Evolutionary conservation across 352 stramenopile genomes (phyloP).

Genomic region (Phytophthora foliorum): DNA sequence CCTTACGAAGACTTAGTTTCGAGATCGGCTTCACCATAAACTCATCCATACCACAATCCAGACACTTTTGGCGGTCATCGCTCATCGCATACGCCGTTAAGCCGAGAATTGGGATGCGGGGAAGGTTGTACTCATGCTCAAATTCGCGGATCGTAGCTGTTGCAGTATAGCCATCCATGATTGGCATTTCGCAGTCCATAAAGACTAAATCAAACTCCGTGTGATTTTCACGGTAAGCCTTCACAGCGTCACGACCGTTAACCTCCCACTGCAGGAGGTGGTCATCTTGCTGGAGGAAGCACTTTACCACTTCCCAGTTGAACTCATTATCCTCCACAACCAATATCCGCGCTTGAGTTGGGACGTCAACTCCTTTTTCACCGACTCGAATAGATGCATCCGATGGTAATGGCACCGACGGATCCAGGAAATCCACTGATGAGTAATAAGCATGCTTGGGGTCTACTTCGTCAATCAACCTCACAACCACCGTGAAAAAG

Average conservation of each 20-base stretch:
- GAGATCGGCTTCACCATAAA: constrained; percentile 87
- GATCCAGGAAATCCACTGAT: constrained; percentile 57
- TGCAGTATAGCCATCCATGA: constrained; percentile 80
- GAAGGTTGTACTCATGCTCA: constrained; percentile 61
- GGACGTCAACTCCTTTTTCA: constrained; percentile 65
- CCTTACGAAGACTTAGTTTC: constrained; percentile 67
- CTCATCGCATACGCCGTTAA: constrained; percentile 82
- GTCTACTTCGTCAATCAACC: constrained; percentile 58
- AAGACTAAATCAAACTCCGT: constrained; percentile 77
- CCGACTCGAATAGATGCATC: constrained; percentile 22
- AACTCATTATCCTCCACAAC: constrained; percentile 86
- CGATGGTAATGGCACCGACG: constrained; percentile 23
- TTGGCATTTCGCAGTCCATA: constrained; percentile 88
- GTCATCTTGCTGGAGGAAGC: constrained; percentile 77
- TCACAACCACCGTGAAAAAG: constrained; percentile 85
- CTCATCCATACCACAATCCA: constrained; percentile 77
- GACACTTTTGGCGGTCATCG: constrained; percentile 75
- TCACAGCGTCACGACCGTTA: constrained; percentile 71
- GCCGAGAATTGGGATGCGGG: constrained; percentile 70
- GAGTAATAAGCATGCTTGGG: constrained; percentile 50
- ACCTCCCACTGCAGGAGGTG: constrained; percentile 78
- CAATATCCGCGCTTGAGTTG: constrained; percentile 67
- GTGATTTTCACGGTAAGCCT: constrained; percentile 59
- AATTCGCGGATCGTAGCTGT: constrained; percentile 77
- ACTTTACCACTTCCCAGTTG: constrained; percentile 85